Percentiles rank a stretch among this genome's conserved stretches.
These are phyloP conservation scores for Pichia sp. DNA, from an alignment of 1,139 yeast genomes.

Conservation along the genomic window DNA sequence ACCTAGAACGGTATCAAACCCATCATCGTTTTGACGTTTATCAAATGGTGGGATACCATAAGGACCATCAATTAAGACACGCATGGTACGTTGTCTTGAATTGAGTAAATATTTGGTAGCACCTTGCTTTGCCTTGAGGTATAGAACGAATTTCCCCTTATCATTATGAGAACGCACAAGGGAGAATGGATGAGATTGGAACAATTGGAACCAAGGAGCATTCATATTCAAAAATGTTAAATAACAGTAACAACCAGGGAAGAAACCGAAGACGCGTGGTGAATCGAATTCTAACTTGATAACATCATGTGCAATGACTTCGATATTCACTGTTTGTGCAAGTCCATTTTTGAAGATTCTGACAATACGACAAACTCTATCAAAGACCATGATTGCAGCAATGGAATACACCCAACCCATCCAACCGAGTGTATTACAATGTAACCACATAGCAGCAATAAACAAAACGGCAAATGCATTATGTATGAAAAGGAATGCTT, in stretches of 20 bases:
- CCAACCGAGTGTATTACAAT: conserved; percentile 34
- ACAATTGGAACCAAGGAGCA: conserved; percentile 10
- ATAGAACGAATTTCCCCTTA: conserved; percentile 13
- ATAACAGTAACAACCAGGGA: conserved; percentile 21
- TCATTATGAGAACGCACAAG: conserved; percentile 13
- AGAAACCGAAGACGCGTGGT: conserved; percentile 16
- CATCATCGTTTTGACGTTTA: conserved; percentile 1
- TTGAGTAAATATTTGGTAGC: conserved; percentile 19
- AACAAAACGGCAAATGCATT: conserved; percentile 30
- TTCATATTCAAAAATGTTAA: conserved; percentile 20
- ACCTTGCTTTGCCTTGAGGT: conserved; percentile 21
- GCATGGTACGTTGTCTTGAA: conserved; percentile 14
- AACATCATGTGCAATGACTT: conserved; percentile 29
- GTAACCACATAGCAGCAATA: conserved; percentile 34
- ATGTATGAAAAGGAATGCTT: conserved; percentile 32
- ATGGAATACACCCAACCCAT: conserved; percentile 37
- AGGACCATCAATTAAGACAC: conserved; percentile 30
- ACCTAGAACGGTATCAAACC: conserved; percentile 11
- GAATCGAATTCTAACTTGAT: conserved; percentile 28
- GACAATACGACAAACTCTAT: conserved; percentile 29
- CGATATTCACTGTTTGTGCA: conserved; percentile 20
- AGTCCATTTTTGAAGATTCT: conserved; percentile 32
- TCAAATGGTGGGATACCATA: conserved; percentile 27
- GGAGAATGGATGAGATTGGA: conserved; percentile 27
- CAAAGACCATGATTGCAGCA: conserved; percentile 32